These are phyloP conservation scores for Smittium mucronatum DNA, from an alignment of 371 early-diverging fungal genomes.

Conservation along the genomic window DNA sequence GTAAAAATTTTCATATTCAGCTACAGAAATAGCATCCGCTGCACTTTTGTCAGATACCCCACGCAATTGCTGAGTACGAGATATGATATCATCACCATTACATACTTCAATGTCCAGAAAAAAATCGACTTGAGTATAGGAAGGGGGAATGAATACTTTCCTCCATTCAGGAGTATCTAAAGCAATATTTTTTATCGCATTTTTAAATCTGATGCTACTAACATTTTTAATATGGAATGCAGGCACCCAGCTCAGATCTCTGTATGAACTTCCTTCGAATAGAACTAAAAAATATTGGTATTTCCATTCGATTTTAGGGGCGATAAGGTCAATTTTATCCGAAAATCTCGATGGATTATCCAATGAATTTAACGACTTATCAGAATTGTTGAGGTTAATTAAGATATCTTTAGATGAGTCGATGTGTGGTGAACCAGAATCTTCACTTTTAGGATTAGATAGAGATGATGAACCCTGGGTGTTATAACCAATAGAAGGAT, in stretches of 20 bases:
- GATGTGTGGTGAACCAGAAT: too few relatives aligned
- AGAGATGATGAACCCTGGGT: too few relatives aligned
- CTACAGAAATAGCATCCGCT: not conserved
- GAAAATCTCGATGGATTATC: too few relatives aligned
- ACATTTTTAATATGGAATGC: conserved; percentile 5
- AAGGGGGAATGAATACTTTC: not conserved
- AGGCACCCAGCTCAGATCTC: conserved; percentile 7
- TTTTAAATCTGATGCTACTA: not conserved
- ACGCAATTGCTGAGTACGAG: not conserved
- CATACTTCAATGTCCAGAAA: not conserved
- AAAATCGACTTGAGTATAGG: conserved; percentile 5
- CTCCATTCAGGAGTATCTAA: conserved; percentile 7
- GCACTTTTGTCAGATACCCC: conserved; percentile 9
- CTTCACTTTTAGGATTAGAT: too few relatives aligned
- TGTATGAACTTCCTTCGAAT: conserved; percentile 4
- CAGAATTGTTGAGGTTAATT: too few relatives aligned
- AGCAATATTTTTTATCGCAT: conserved; percentile 3
- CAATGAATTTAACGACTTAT: too few relatives aligned
- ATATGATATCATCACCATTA: conserved; percentile 6
- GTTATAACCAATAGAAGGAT: too few relatives aligned
- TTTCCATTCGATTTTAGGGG: not conserved
- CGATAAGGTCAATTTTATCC: too few relatives aligned
- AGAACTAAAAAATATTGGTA: conserved; percentile 4
- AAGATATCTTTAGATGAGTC: too few relatives aligned
- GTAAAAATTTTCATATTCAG: conserved; percentile 6